phyloP scores from a whole-genome alignment of 495 filamentous ascomycete genomes.

The Penicillium riverlandense region DNA sequence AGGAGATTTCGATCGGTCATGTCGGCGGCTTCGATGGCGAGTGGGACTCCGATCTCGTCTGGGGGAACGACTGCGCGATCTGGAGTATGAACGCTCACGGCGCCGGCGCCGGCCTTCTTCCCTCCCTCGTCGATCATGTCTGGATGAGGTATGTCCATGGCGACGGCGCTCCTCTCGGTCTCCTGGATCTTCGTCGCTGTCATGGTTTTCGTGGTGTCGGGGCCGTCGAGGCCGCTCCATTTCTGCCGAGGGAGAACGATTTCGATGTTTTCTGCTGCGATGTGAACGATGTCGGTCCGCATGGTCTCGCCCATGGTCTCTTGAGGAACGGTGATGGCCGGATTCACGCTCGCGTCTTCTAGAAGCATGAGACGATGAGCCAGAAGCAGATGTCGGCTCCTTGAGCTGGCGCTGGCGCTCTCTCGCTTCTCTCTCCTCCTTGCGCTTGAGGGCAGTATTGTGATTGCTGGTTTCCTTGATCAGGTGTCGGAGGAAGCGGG shows the following conservation, averaged over 20 bases:
- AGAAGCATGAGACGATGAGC: constrained; percentile 22
- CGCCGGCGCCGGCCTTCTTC: constrained; percentile 10
- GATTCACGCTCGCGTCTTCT: constrained; percentile 10
- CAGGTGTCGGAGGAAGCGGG: constrained; percentile 78
- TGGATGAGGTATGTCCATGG: constrained; percentile 6
- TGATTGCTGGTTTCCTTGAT: constrained; percentile 84
- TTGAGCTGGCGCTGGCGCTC: constrained; percentile 47
- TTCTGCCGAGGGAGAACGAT: constrained; percentile 20
- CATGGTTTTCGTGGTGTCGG: constrained; percentile 15
- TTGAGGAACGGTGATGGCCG: constrained; percentile 9
- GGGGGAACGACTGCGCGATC: constrained; percentile 30
- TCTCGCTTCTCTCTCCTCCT: constrained; percentile 63
- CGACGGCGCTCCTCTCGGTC: constrained; percentile 13
- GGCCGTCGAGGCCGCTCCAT: constrained; percentile 23
- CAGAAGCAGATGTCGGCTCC: constrained; percentile 6
- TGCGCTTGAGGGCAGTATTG: constrained; percentile 79
- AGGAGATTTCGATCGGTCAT: constrained; percentile 18
- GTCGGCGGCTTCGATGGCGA: constrained; percentile 16
- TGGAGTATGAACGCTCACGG: constrained; percentile 21
- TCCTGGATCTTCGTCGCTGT: constrained; percentile 12
- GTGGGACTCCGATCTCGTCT: constrained; percentile 12
- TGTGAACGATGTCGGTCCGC: constrained; percentile 13
- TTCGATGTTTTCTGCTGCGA: constrained; percentile 19
- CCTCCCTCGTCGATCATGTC: constrained; percentile 9
- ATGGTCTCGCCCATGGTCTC: constrained; percentile 3